Conservation (phyloP, 176 grass and related monocot genomes). For the Carex scoparia region DNA sequence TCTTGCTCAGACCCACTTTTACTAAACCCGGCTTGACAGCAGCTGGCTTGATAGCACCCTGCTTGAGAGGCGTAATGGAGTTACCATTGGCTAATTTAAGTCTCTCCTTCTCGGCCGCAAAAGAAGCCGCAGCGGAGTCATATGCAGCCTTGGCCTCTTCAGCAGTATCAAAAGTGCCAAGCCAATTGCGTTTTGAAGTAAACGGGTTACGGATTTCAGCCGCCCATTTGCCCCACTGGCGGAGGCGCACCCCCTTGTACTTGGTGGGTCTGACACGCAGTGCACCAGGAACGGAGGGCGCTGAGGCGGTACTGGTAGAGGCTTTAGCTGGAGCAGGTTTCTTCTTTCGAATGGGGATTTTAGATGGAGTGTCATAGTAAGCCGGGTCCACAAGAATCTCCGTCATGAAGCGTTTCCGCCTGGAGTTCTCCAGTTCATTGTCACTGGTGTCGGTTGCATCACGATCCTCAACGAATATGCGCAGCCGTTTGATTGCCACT, state of each 20-base stretch:
- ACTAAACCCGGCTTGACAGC: background rate
- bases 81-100: background rate
- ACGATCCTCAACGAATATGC: slow-evolving; percentile 60
- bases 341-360: background rate
- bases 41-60: background rate
- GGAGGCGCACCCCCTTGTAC: slow-evolving; percentile 66
- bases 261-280: slow-evolving; percentile 5
- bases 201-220: slow-evolving; percentile 91
- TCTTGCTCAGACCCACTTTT: background rate
- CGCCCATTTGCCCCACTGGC: slow-evolving; percentile 95
- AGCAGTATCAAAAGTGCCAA: slow-evolving; percentile 78
- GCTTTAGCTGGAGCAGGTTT: background rate
- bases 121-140: slow-evolving; percentile 38
- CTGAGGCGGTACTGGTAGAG: background rate
- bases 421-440: slow-evolving; percentile 14
- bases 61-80: background rate
- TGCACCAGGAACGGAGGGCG: background rate
- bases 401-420: slow-evolving; percentile 32
- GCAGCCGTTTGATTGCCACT: slow-evolving; percentile 36
- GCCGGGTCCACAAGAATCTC: slow-evolving; percentile 41
- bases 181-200: slow-evolving; percentile 65
- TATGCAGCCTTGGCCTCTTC: slow-evolving; percentile 58
- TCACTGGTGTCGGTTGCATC: slow-evolving; percentile 76
- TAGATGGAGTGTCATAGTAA: background rate
- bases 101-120: slow-evolving; percentile 51